Percentiles rank a stretch among this genome's conserved stretches.
Conservation (phyloP, 2,329 filamentous ascomycete species). For the Fusarium liriodendri region DNA sequence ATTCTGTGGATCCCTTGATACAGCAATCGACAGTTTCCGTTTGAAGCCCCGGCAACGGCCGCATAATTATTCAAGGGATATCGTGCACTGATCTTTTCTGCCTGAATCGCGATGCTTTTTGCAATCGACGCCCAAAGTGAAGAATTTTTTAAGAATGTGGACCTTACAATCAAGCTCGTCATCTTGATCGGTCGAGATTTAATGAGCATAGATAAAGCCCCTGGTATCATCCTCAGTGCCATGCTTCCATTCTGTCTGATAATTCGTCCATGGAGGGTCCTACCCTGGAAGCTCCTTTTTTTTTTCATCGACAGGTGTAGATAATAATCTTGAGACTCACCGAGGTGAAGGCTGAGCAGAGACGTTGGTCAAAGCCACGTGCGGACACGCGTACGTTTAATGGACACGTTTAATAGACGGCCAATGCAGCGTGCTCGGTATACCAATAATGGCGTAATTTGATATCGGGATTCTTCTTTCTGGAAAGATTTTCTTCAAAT, state of each 20-base stretch:
- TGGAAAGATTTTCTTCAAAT: neutral
- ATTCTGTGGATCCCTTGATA: constrained; percentile 12
- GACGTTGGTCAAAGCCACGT: neutral
- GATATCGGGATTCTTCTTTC: neutral
- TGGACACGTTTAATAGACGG: neutral
- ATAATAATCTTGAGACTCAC: neutral
- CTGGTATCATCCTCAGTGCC: neutral
- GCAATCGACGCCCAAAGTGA: neutral
- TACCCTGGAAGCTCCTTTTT: neutral
- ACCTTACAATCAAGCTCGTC: neutral
- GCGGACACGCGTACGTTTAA: neutral
- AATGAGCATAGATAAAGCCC: constrained; percentile 4
- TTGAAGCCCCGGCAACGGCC: neutral
- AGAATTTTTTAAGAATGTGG: neutral
- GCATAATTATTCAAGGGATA: neutral
- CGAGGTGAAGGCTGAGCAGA: neutral
- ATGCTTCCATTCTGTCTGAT: neutral
- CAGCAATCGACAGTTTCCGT: constrained; percentile 6
- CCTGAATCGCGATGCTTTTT: neutral
- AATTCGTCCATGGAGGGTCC: neutral
- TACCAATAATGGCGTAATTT: neutral
- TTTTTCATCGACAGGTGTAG: neutral
- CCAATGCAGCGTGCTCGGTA: neutral
- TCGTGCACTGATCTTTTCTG: neutral
- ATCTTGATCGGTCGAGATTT: neutral